Evolutionary conservation across 371 early-diverging fungal species (phyloP).

Genomic region (Fennellomyces sp.): DNA sequence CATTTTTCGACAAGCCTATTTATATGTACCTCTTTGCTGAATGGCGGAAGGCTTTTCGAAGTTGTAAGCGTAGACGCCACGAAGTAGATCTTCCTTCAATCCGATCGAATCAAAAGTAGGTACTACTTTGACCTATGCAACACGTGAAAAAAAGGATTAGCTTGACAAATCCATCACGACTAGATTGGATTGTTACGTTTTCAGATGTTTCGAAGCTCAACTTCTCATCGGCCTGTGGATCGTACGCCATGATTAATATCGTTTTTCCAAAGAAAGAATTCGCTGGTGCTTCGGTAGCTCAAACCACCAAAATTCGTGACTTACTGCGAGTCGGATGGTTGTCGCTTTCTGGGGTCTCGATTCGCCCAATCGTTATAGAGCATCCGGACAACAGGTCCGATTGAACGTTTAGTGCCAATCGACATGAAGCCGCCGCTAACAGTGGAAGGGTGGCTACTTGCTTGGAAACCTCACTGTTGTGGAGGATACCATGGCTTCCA

Average conservation of each 20-base stretch:
- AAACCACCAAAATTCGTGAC: no score
- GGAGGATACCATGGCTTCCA: no score
- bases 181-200: slow-evolving; percentile 43
- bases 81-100: slow-evolving; percentile 92
- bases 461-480: no score
- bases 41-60: slow-evolving; percentile 96
- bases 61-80: slow-evolving; percentile 97
- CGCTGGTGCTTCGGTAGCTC: no score
- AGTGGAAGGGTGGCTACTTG: no score
- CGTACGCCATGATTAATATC: slow-evolving; percentile 44
- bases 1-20: background rate
- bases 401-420: no score
- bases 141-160: background rate
- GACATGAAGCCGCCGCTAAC: no score
- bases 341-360: no score
- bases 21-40: slow-evolving; percentile 86
- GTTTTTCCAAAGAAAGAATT: background rate
- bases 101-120: slow-evolving; percentile 93
- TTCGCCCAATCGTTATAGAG: no score
- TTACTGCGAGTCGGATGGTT: no score
- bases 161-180: background rate
- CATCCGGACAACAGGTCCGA: no score
- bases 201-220: slow-evolving; percentile 69
- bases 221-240: slow-evolving; percentile 61
- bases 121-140: slow-evolving; percentile 64